Conservation (phyloP, 1,139 yeast genomes). For the Taphrina betulina region DNA sequence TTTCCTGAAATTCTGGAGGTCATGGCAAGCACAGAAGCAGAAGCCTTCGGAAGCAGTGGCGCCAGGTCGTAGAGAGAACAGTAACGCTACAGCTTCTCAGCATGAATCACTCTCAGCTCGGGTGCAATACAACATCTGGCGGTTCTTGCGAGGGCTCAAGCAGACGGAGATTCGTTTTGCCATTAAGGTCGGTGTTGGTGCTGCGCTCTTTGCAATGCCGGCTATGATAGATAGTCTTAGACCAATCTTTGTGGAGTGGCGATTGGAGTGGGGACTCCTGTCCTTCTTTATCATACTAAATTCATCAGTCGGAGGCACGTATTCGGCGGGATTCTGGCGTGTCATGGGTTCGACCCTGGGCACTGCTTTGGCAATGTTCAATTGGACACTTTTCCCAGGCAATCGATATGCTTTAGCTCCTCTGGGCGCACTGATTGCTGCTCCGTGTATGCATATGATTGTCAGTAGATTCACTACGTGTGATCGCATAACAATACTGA, state of each 20-base stretch:
- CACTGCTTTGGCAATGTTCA: constrained; percentile 57
- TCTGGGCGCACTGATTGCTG: constrained; percentile 60
- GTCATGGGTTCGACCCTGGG: constrained; percentile 75
- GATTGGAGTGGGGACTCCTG: constrained; percentile 82
- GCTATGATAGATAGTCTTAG: constrained; percentile 65
- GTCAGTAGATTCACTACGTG: constrained; percentile 56
- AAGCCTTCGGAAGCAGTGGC: not conserved
- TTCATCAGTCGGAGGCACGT: constrained; percentile 82
- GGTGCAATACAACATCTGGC: constrained; percentile 47
- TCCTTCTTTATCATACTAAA: constrained; percentile 82
- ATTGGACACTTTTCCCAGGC: constrained; percentile 62
- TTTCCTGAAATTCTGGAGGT: constrained; percentile 57
- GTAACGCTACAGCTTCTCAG: not conserved
- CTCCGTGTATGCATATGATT: constrained; percentile 68
- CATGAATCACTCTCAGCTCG: not conserved
- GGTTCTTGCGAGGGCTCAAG: constrained; percentile 49
- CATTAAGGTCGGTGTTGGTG: constrained; percentile 74
- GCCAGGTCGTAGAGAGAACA: not conserved
- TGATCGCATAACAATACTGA: too few relatives aligned
- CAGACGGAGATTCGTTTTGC: constrained; percentile 76
- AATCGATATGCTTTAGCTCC: constrained; percentile 56
- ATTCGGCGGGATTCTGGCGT: constrained; percentile 68
- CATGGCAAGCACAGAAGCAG: not conserved
- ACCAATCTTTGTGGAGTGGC: constrained; percentile 59
- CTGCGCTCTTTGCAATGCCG: constrained; percentile 61